Base-by-base conservation (phyloP, 2,329 filamentous ascomycete species). In the Cyanodermella asteris region DNA sequence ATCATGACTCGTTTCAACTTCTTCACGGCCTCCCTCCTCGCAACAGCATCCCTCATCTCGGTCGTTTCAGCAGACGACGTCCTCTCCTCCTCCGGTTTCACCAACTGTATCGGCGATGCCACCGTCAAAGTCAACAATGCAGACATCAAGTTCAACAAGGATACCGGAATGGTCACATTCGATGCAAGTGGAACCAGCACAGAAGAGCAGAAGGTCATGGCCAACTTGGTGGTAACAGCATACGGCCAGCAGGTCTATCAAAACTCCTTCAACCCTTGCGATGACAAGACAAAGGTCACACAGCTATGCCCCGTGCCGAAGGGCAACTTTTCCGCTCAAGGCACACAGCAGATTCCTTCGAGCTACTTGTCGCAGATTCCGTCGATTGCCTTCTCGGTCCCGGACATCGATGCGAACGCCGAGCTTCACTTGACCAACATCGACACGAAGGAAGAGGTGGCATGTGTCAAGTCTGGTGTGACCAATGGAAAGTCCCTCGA, bases 361-460 rank as follows among this genome's bases (percentile, higher is more conserved):
- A 41, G 69, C 31, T 84, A 71, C 42, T 69, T 77, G 28, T 60
- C 60, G 27, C 52, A 74, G 49, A 84, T 97, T 20, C 87, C 87
- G 2, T 54, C 66, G 3, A 91, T 97, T 36, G 84, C 84, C 8
- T 97, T 93, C 53, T 64, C 66, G 31, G 59, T 97, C 16, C 87
- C 87, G 24, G 82, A 97, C 44, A 73, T 97, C 37, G 72, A 84
- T 28, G 84, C 84, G 18, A 53, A 72, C 39, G 87, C 82, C 17
- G 87, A 71, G 22, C 55, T 97, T 34, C 55, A 78, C 42, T 61
- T 97, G 22, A 69, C 61, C 31, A 53, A 65, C 4, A 49, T 65
- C 19, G 64, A 72, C 16, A 55, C 52, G 4, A 60, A 58, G 19
- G 40, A 61, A 17, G 58, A 72, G 20, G 61, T 91, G 6, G 82